Conservation (phyloP, 768 basidiomycete species). For the Coprinopsis marcescibilis region DNA sequence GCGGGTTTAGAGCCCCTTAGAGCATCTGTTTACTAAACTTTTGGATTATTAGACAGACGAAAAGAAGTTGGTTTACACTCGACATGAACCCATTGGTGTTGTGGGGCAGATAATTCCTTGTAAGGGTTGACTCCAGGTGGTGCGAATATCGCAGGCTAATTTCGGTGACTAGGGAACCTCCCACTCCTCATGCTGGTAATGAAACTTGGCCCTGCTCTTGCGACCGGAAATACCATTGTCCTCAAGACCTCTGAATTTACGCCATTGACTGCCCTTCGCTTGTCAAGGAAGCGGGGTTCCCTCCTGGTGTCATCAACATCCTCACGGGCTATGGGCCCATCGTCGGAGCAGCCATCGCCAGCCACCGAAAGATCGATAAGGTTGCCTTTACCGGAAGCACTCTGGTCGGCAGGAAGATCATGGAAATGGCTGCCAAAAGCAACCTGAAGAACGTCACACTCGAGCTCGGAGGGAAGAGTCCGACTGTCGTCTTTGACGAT, state of each 20-base stretch:
- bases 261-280: conserved; percentile 64
- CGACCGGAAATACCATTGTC: conserved; percentile 70
- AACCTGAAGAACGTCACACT: conserved; percentile 85
- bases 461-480: conserved; percentile 77
- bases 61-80: conserved; percentile 56
- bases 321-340: conserved; percentile 69
- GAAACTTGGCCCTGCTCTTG: conserved; percentile 72
- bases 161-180: conserved; percentile 50
- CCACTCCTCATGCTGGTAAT: conserved; percentile 45
- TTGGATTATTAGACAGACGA: conserved; percentile 41
- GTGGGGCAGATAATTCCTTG: conserved; percentile 57
- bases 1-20: not conserved
- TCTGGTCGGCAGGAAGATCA: conserved; percentile 68
- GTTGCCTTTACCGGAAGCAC: conserved; percentile 88
- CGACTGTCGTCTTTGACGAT: conserved; percentile 67
- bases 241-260: conserved; percentile 81
- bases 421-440: conserved; percentile 72
- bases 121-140: conserved; percentile 28
- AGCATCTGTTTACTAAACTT: not conserved
- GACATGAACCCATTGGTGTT: conserved; percentile 60
- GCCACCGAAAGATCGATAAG: conserved; percentile 69
- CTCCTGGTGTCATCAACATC: conserved; percentile 74
- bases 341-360: conserved; percentile 62
- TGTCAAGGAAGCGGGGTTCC: conserved; percentile 69
- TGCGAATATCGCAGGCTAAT: conserved; percentile 8